A percentile compares a stretch with the other conserved stretches of the same genome.
Conservation (phyloP, 1,284 basidiomycete species). For the Microbotryum scabiosae region DNA sequence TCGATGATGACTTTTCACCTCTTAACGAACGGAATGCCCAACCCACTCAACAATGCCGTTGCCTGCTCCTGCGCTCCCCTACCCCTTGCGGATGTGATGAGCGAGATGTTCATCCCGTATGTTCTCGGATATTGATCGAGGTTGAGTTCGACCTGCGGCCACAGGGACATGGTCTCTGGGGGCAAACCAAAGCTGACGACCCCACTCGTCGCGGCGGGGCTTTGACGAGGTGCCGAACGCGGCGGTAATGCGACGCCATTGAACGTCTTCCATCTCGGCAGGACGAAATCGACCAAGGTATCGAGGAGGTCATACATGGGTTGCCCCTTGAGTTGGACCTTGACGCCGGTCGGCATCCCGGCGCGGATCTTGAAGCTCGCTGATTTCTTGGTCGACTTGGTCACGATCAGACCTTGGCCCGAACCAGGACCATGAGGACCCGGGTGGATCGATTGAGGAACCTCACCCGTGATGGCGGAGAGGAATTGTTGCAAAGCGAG, state of each 20-base stretch:
- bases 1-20: constrained; percentile 1
- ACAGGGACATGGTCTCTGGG: constrained; percentile 74
- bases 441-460: constrained; percentile 53
- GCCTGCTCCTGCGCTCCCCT: constrained; percentile 77
- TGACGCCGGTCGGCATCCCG: constrained; percentile 74
- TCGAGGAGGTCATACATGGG: constrained; percentile 91
- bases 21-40: constrained; percentile 68
- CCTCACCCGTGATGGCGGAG: constrained; percentile 78
- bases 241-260: constrained; percentile 67
- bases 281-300: constrained; percentile 82
- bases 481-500: constrained; percentile 78
- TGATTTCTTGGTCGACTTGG: constrained; percentile 66
- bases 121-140: constrained; percentile 72
- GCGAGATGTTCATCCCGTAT: constrained; percentile 85
- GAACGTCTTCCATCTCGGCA: constrained; percentile 87
- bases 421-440: constrained; percentile 48
- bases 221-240: constrained; percentile 36
- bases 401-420: constrained; percentile 65
- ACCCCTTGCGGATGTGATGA: constrained; percentile 75
- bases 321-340: constrained; percentile 79
- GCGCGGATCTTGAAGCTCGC: constrained; percentile 76
- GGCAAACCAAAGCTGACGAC: constrained; percentile 83
- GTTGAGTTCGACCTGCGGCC: constrained; percentile 81
- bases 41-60: constrained; percentile 72
- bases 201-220: constrained; percentile 69